Conservation (phyloP, 169 alveolate genomes). For the Eimeria maxima region DNA sequence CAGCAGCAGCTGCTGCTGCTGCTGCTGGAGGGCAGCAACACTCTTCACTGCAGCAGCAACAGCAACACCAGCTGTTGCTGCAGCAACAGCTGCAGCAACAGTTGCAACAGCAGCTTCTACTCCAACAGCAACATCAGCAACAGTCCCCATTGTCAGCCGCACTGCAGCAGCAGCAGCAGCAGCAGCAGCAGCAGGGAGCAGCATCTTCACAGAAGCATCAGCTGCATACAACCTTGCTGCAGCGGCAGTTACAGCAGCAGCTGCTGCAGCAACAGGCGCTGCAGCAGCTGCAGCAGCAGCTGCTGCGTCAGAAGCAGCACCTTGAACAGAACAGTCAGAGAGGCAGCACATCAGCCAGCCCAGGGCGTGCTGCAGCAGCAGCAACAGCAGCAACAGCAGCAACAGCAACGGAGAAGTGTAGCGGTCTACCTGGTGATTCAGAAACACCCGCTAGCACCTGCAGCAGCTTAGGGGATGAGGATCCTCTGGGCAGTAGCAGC, state of each 20-base stretch:
- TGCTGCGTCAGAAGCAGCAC: neutral
- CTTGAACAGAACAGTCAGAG: neutral
- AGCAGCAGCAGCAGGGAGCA: conserved; percentile 43
- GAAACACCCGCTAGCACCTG: conserved; percentile 27
- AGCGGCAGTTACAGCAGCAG: conserved; percentile 46
- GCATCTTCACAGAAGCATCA: neutral
- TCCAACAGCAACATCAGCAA: neutral
- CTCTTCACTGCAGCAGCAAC: neutral
- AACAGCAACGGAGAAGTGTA: neutral
- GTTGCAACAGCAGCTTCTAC: conserved; percentile 10
- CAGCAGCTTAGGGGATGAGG: neutral
- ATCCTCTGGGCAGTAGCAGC: too few relatives aligned
- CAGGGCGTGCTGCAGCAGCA: conserved; percentile 1
- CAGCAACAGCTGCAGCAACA: conserved; percentile 26
- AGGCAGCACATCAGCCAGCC: neutral
- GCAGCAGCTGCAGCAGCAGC: neutral
- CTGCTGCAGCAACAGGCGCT: neutral
- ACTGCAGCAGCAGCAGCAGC: too few relatives aligned
- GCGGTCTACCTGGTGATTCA: neutral
- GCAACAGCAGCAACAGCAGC: neutral
- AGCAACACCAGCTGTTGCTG: too few relatives aligned
- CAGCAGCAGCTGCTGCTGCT: neutral
- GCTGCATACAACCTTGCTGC: neutral
- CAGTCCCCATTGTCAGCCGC: neutral
- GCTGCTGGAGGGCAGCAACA: conserved; percentile 11